Base-by-base conservation (phyloP, 2,329 filamentous ascomycete species). In the Colletotrichum euphorbiae region DNA sequence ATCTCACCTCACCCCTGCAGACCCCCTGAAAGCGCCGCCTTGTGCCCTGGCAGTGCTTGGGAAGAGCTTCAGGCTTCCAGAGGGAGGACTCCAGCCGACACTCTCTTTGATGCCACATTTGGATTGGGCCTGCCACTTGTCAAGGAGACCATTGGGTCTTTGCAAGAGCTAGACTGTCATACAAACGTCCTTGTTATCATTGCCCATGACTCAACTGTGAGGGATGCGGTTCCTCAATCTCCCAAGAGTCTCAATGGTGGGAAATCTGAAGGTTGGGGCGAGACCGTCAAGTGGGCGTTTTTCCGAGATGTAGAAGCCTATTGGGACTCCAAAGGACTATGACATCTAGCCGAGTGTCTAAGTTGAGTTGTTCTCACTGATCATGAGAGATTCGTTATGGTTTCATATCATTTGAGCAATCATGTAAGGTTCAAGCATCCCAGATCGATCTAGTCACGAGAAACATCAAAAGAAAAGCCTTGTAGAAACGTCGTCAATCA, bases 1-100 rank as follows among this genome's bases (percentile, higher is more conserved):
- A 77, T 79, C 38, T 51, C 74, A 4, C 71, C 72, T 1, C 70
- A 73, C 43, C 71, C 72, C n/a, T 72, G 70, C 55, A 57, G 48
- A 11, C 68, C 67, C 2, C 45, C 55, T 11, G 46, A 64, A 1
- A 48, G 48, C 19, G 21, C 19, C 28, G 21, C 54, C 7, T 51
- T 73, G 8, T 74, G 72, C 57, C 73, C 73, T 6, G 62, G 70
- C 19, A 66, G 62, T 17, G 66, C 73, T 7, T 73, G 68, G 64
- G 68, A 72, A 19, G 67, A 72, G 42, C 71, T 74, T 3, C 73
- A 74, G 58, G 58, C 36, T 21, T 70, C 71, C 6, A 63, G 72
- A 24, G 71, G 72, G 11, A 59, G 73, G n/a, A 43, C 67, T 21
- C 19, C 66, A 13, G 72, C 69, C 1, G 72, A 75, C 55, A 62